Conservation (phyloP, 768 basidiomycete species). For the Xerocomellus intermedius region DNA sequence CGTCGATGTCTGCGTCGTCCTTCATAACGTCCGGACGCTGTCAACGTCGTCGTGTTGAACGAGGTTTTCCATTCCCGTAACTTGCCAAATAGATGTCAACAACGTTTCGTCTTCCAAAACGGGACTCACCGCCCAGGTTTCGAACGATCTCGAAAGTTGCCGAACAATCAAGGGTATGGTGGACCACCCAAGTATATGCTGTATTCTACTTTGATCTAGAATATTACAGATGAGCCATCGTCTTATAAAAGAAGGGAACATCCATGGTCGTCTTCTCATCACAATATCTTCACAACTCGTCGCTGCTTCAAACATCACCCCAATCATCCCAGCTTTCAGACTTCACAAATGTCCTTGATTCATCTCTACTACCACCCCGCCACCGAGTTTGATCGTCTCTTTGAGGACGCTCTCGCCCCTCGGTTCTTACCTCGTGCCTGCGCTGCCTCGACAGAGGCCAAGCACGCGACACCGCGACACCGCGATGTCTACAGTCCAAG, state of each 20-base stretch:
- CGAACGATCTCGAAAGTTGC: slow-evolving; percentile 9
- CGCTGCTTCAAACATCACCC: neutral
- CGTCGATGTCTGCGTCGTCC: slow-evolving; percentile 19
- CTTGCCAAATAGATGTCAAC: slow-evolving; percentile 7
- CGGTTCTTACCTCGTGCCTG: slow-evolving; percentile 4
- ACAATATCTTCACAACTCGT: neutral
- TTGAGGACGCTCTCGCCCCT: slow-evolving; percentile 24
- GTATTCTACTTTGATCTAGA: slow-evolving; percentile 1
- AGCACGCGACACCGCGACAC: neutral
- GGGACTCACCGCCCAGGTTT: neutral
- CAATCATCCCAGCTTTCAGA: neutral
- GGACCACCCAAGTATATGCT: neutral
- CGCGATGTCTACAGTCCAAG: slow-evolving; percentile 19
- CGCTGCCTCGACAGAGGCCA: neutral
- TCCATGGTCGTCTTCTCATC: neutral
- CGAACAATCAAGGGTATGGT: neutral
- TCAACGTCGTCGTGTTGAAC: neutral
- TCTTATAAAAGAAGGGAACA: slow-evolving; percentile 4
- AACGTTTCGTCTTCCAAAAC: neutral
- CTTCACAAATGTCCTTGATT: slow-evolving; percentile 1
- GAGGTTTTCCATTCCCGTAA: neutral
- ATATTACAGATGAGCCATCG: neutral
- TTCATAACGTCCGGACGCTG: neutral
- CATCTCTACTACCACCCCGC: slow-evolving; percentile 5
- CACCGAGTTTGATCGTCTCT: slow-evolving; percentile 6